These are phyloP conservation scores for Tinospora cordifolia DNA, from an alignment of 164 flowering plant species.

Conservation along the genomic window DNA sequence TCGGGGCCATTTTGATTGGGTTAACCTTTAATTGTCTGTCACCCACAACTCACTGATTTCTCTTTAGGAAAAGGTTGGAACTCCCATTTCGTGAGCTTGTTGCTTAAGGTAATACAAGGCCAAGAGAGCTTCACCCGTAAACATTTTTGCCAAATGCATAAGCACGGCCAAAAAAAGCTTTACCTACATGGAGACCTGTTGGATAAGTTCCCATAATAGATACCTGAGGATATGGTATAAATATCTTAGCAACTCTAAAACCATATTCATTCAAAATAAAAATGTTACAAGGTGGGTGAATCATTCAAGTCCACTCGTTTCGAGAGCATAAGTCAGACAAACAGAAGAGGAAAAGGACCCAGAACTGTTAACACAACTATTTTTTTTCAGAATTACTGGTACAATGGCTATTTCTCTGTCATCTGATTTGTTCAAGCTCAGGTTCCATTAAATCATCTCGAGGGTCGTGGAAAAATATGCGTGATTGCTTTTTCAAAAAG, in stretches of 20 bases:
- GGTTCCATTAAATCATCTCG: neutral
- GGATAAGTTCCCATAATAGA: no score
- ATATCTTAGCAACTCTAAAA: neutral
- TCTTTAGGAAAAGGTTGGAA: neutral
- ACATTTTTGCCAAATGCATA: no score
- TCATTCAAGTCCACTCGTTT: neutral
- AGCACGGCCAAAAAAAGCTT: no score
- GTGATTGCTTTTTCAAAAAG: neutral
- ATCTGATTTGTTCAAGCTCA: neutral
- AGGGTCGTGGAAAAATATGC: no score
- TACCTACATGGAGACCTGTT: no score
- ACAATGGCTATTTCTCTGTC: neutral
- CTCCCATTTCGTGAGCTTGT: no score
- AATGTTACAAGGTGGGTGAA: neutral
- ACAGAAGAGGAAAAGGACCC: neutral
- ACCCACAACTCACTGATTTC: neutral
- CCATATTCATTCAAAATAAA: neutral
- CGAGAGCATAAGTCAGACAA: neutral
- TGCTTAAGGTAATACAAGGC: no score
- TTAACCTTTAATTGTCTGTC: neutral
- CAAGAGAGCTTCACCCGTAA: no score
- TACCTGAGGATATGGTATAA: neutral
- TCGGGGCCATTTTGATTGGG: neutral
- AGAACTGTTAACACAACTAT: neutral
- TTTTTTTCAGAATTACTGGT: neutral